These are phyloP conservation scores for Blastomyces silverae DNA, from an alignment of 2,329 filamentous ascomycete genomes.

Conservation along the genomic window DNA sequence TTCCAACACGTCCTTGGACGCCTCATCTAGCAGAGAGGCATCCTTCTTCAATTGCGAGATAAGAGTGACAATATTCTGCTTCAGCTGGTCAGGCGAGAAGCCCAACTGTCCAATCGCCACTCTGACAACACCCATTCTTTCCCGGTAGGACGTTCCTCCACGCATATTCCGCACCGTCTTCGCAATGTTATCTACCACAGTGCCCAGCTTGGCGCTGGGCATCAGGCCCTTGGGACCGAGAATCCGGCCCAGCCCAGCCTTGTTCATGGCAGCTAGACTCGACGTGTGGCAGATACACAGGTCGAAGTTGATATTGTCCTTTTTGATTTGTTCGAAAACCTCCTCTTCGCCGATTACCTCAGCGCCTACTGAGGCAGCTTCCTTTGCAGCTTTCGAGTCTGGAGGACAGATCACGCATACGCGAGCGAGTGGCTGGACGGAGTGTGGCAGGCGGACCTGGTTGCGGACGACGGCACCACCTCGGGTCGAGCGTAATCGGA, in stretches of 20 bases:
- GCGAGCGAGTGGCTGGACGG: conserved; percentile 78
- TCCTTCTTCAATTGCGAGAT: conserved; percentile 72
- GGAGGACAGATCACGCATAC: conserved; percentile 91
- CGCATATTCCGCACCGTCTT: conserved; percentile 72
- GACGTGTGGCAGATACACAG: conserved; percentile 77
- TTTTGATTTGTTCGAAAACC: conserved; percentile 70
- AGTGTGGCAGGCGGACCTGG: conserved; percentile 79
- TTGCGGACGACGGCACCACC: conserved; percentile 83
- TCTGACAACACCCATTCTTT: conserved; percentile 74
- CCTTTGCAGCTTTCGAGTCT: conserved; percentile 63
- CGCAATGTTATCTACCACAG: conserved; percentile 74
- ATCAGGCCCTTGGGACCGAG: conserved; percentile 87
- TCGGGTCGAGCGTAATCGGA: conserved; percentile 76
- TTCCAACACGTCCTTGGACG: conserved; percentile 66
- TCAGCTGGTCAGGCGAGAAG: conserved; percentile 80
- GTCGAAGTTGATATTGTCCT: conserved; percentile 78
- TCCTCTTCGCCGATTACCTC: conserved; percentile 76
- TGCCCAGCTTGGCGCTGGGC: conserved; percentile 82
- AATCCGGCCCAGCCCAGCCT: conserved; percentile 70
- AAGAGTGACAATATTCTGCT: conserved; percentile 73
- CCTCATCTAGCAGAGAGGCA: conserved; percentile 58
- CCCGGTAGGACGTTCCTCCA: conserved; percentile 79
- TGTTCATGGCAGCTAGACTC: conserved; percentile 69
- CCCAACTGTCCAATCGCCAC: conserved; percentile 87
- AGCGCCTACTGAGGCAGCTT: conserved; percentile 72